Evolutionary conservation across 1,284 basidiomycete species (phyloP), one percentile per base, ranked within the genome.

Genomic region (Rhodotorula sp.): DNA sequence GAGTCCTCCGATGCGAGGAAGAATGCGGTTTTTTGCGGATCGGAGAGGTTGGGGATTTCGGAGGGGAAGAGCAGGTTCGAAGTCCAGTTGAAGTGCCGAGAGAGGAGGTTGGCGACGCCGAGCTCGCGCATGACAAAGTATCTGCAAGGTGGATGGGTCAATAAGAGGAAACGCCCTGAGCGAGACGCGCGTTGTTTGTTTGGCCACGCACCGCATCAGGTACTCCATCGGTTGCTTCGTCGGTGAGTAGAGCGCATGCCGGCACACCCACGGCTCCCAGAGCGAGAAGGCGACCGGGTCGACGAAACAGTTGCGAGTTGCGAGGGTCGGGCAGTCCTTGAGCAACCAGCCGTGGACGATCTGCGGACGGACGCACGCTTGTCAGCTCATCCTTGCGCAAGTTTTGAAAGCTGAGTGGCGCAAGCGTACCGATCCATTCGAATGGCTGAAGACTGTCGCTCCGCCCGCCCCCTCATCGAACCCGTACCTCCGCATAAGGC

Each of bases 41-140:
- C 86, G 84, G 64, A 81, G 20, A 87, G 87, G 76, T 89, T 84
- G 0, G 91, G 91, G 54, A 94, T 92, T 75, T 94, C 90, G 79
- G 92, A 90, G 70, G 87, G 89, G 86, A 89, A 94, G 20, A 95
- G 83, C 10, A 90, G 88, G 78, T 95, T 95, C n/a, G 89, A 69
- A 22, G 71, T 70, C 76, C 77, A 78, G 59, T 75, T 88, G 78
- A 92, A 92, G 78, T 90, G 86, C 24, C 91, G 85, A 76, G 89
- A 89, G 58, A 95, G 84, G 70, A 91, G 86, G 79, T 93, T 89
- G 20, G 90, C 89, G 63, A 91, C 87, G 22, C 92, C 93, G 8
- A 94, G 81, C 79, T 95, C 93, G 31, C 87, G 86, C 40, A 88
- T 87, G 66, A 94, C 88, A 76, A 94, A 94, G 80, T 92, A 95